These are phyloP conservation scores for Cyclotella atomus DNA, from an alignment of 108 stramenopile genomes.

Conservation along the genomic window DNA sequence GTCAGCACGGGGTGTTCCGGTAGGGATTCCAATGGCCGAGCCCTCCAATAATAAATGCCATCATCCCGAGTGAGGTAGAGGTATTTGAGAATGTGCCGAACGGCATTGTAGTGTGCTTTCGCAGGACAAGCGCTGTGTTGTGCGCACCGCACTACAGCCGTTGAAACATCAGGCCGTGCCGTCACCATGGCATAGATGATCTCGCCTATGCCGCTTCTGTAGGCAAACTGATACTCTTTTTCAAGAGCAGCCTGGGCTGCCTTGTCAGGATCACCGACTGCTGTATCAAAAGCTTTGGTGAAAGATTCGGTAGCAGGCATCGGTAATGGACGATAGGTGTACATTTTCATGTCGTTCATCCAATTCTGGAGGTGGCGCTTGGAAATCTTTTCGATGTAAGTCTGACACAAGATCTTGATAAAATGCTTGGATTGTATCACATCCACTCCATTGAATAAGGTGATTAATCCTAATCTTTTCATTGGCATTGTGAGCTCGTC, in stretches of 20 bases:
- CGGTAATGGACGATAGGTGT: background rate
- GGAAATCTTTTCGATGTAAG: slow-evolving; percentile 15
- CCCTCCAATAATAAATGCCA: slow-evolving; percentile 34
- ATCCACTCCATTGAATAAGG: slow-evolving; percentile 43
- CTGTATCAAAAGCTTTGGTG: background rate
- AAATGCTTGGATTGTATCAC: slow-evolving; percentile 34
- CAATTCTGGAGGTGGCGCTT: background rate
- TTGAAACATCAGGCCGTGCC: slow-evolving; percentile 45
- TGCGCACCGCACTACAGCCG: slow-evolving; percentile 7
- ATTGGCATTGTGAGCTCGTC: no score
- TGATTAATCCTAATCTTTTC: no score
- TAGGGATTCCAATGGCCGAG: background rate
- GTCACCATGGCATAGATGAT: slow-evolving; percentile 42
- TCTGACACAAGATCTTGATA: slow-evolving; percentile 25
- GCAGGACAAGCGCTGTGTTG: background rate
- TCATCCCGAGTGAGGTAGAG: slow-evolving; percentile 5
- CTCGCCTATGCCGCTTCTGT: slow-evolving; percentile 45
- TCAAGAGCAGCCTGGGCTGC: slow-evolving; percentile 3
- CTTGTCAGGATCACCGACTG: background rate
- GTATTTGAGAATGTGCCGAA: slow-evolving; percentile 3
- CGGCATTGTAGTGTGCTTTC: background rate
- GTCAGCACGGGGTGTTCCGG: slow-evolving; percentile 2
- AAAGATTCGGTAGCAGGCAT: background rate
- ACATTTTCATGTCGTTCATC: slow-evolving; percentile 19
- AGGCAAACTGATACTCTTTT: slow-evolving; percentile 12